Percentiles rank a stretch among this genome's conserved stretches.
Evolutionary conservation across 345 rosid genomes (phyloP).

Genomic region (Reutealis trisperma): DNA sequence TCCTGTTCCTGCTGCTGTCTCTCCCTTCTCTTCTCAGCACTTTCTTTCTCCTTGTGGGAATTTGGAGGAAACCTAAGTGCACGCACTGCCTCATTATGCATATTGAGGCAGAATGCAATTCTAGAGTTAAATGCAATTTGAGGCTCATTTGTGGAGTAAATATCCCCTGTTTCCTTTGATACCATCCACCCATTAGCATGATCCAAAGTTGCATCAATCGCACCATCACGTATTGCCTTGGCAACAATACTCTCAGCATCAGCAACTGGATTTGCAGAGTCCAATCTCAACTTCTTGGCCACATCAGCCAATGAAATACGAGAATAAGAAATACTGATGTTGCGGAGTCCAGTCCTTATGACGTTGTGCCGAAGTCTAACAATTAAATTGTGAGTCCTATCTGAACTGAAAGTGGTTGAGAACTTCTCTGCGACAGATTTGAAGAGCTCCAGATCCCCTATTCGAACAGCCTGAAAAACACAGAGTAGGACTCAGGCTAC

Average conservation of each 20-base stretch:
- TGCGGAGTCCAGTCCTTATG: conserved; percentile 76
- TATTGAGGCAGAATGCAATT: conserved; percentile 81
- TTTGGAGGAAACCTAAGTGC: conserved; percentile 76
- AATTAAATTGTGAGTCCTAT: conserved; percentile 67
- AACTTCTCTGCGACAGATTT: conserved; percentile 70
- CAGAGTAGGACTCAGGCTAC: background rate
- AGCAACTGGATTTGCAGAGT: conserved; percentile 63
- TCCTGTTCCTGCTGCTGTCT: conserved; percentile 87
- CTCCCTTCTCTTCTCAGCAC: conserved; percentile 81
- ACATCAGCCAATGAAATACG: conserved; percentile 67
- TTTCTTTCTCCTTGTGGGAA: conserved; percentile 77
- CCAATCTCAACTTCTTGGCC: conserved; percentile 59
- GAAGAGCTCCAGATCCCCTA: conserved; percentile 91
- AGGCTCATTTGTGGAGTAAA: conserved; percentile 89
- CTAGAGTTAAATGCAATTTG: conserved; percentile 85
- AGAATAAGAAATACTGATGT: conserved; percentile 77
- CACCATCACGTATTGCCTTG: conserved; percentile 86
- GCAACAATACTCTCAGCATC: conserved; percentile 86
- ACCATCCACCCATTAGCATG: conserved; percentile 72
- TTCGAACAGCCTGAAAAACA: conserved; percentile 66
- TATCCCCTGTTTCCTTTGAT: conserved; percentile 85
- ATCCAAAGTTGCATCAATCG: conserved; percentile 81
- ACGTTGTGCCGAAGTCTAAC: conserved; percentile 82
- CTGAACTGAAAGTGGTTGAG: conserved; percentile 53
- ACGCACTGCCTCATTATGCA: conserved; percentile 84